These are phyloP conservation scores for Phytophthora boehmeriae DNA, from an alignment of 352 stramenopile species.

Conservation along the genomic window DNA sequence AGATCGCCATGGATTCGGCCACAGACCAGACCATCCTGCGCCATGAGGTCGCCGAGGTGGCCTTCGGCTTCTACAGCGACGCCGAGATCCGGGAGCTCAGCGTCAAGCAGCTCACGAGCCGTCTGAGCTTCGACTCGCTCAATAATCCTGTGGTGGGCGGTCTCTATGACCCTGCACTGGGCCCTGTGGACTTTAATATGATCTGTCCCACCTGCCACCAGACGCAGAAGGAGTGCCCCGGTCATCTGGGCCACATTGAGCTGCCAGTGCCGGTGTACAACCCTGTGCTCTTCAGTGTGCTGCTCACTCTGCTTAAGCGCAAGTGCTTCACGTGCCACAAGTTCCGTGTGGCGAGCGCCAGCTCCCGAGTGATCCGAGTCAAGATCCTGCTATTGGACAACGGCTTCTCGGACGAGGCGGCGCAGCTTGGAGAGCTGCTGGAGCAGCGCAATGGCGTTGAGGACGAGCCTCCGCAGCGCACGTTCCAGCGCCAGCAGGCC, in stretches of 20 bases:
- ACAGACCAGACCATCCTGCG: constrained; percentile 91
- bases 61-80: constrained; percentile 98
- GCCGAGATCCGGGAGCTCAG: constrained; percentile 96
- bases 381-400: constrained; percentile 94
- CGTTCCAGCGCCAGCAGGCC: constrained; percentile 80
- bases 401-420: constrained; percentile 85
- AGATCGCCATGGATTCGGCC: constrained; percentile 71
- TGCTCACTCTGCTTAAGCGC: constrained; percentile 96
- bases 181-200: constrained; percentile 90
- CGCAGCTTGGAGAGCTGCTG: constrained; percentile 75
- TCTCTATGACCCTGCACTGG: constrained; percentile 97
- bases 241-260: constrained; percentile 99
- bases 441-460: constrained; percentile 89
- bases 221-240: constrained; percentile 95
- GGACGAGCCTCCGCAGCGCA: constrained; percentile 74
- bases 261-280: constrained; percentile 98
- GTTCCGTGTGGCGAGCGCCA: constrained; percentile 84
- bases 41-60: constrained; percentile 91
- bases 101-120: constrained; percentile 97
- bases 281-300: constrained; percentile 94
- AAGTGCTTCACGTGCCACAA: constrained; percentile 99
- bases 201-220: constrained; percentile 97
- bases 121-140: constrained; percentile 94
- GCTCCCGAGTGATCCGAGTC: constrained; percentile 82
- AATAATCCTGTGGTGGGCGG: constrained; percentile 95